phyloP scores from a whole-genome alignment of 116 monocot species.

The Cymodocea nodosa region DNA sequence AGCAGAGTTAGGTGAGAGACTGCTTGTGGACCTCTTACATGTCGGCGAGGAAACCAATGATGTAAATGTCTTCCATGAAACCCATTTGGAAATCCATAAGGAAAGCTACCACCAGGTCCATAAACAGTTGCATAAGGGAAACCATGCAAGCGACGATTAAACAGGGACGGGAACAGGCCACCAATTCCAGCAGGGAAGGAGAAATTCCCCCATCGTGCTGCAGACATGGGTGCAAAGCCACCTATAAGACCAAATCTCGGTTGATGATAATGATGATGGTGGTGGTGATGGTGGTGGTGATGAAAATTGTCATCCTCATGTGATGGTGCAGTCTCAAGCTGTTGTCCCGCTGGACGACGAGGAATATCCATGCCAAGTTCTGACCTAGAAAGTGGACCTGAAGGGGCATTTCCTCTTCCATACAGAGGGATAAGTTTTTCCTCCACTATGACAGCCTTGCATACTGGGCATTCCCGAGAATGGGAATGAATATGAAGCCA shows the following conservation, averaged over 20 bases:
- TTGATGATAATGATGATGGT: not conserved
- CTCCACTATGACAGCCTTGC: slow-evolving; percentile 48
- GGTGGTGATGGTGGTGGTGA: slow-evolving; percentile 11
- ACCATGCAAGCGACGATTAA: slow-evolving; percentile 24
- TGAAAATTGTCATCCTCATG: slow-evolving; percentile 25
- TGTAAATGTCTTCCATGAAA: slow-evolving; percentile 15
- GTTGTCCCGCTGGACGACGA: slow-evolving; percentile 38
- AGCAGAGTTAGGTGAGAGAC: slow-evolving; percentile 13
- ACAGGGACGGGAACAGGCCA: slow-evolving; percentile 22
- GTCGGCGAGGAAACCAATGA: slow-evolving; percentile 5
- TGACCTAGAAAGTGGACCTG: slow-evolving; percentile 30
- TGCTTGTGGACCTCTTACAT: slow-evolving; percentile 10
- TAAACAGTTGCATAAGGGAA: slow-evolving; percentile 20
- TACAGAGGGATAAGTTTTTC: slow-evolving; percentile 60
- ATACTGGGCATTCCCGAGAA: slow-evolving; percentile 56
- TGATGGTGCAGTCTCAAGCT: slow-evolving; percentile 34
- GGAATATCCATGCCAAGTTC: slow-evolving; percentile 33
- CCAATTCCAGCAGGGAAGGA: slow-evolving; percentile 23
- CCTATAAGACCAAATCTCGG: slow-evolving; percentile 8
- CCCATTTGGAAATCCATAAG: slow-evolving; percentile 15
- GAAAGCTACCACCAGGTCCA: slow-evolving; percentile 14
- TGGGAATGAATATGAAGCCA: slow-evolving; percentile 45
- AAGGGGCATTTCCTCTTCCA: slow-evolving; percentile 35
- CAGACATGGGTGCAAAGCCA: slow-evolving; percentile 13
- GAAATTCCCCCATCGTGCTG: slow-evolving; percentile 13